Evolutionary conservation across 192 early-diverging fungal genomes (phyloP), one percentile per base, ranked within the genome.

Genomic region (Coemansia sp.): DNA sequence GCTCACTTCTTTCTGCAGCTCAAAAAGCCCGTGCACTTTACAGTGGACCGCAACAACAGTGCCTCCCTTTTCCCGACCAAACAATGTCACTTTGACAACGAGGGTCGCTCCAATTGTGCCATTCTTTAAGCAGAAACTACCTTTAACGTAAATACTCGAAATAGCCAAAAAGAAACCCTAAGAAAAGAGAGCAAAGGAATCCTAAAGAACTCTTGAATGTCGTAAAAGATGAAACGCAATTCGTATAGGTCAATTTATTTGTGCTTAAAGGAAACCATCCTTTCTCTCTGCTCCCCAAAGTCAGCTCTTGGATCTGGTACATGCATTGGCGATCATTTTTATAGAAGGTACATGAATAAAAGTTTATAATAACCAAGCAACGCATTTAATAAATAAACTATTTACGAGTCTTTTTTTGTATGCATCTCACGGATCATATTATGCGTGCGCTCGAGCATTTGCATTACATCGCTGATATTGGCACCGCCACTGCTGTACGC

Each of bases 391-490:
- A n/a, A 49, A 17, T 19, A 49, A 19, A 49, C 15, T 17, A 19
- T 49, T 49, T 59, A 59, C 37, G 37, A 41, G 39, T 49, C 60
- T 22, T 53, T 55, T 38, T 74, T 66, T 21, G 53, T 37, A 43
- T 76, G 68, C 39, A 76, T 51, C 27, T 67, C 64, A 9, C 74
- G 57, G 53, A 76, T 57, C 68, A 76, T 59, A 55, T 59, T 37
- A 23, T 76, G 68, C 64, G 67, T 76, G 32, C 32, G 41, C 25
- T 76, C 75, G 35, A 76, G 70, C 65, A 63, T 71, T 10, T 59
- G 63, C 59, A 76, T 43, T n/a, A 76, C 68, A 27, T 32, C 19
- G 15, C 57, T 47, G 65, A 77, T 72, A 29, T 58, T 62, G 5
- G 64, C 60, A 2, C 65, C 54, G 9, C 52, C 61, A 15, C 25